These are phyloP conservation scores for Shiraia sp. DNA, from an alignment of 2,329 filamentous ascomycete species.

Conservation along the genomic window DNA sequence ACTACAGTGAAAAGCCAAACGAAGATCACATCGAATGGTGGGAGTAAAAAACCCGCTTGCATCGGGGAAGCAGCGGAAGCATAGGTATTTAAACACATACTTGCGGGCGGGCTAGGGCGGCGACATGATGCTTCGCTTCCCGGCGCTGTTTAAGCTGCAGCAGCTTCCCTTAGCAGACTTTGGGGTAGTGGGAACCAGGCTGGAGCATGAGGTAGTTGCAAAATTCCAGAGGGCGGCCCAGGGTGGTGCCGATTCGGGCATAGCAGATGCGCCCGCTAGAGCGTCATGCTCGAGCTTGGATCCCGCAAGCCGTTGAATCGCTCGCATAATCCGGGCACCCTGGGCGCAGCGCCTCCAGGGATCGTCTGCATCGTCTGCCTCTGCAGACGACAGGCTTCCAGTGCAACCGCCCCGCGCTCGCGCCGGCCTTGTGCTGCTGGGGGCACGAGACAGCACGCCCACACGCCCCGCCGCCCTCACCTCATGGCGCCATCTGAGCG, in stretches of 20 bases:
- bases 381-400: conserved; percentile 10
- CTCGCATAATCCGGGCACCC: conserved; percentile 42
- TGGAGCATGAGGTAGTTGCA: conserved; percentile 46
- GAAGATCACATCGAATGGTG: conserved; percentile 47
- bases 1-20: conserved; percentile 38
- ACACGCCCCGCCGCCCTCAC: conserved; percentile 15
- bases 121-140: conserved; percentile 45
- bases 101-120: conserved; percentile 44
- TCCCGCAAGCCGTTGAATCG: conserved; percentile 47
- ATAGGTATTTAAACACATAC: conserved; percentile 48
- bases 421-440: conserved; percentile 20
- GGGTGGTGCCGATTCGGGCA: conserved; percentile 34
- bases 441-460: conserved; percentile 34
- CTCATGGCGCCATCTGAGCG: conserved; percentile 24
- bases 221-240: conserved; percentile 37
- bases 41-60: conserved; percentile 44
- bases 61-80: conserved; percentile 43
- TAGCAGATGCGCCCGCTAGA: conserved; percentile 37
- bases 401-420: conserved; percentile 34
- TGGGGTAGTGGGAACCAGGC: conserved; percentile 47
- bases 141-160: conserved; percentile 47
- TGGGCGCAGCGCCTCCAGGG: conserved; percentile 37
- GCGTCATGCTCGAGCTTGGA: conserved; percentile 41
- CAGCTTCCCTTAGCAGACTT: conserved; percentile 46
- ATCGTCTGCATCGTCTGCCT: conserved; percentile 38